A percentile compares a stretch with the other conserved stretches of the same genome.
Conservation (phyloP, 2,329 filamentous ascomycete species). For the Calonectria pseudoreteaudii region DNA sequence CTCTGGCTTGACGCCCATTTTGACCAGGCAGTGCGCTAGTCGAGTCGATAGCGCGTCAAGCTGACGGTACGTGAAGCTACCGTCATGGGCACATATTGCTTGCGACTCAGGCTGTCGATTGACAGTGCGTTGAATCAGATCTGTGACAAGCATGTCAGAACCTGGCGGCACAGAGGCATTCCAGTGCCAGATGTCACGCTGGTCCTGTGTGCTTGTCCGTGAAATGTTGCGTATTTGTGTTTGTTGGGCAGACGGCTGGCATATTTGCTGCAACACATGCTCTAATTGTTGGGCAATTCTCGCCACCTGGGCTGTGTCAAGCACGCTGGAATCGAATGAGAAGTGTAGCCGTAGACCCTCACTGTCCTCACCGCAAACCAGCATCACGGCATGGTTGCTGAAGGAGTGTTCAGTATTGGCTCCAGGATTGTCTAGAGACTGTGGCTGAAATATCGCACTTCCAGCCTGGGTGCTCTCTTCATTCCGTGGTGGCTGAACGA, state of each 20-base stretch:
- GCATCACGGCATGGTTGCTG: constrained; percentile 2
- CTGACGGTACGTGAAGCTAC: not conserved
- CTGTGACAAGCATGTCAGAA: not conserved
- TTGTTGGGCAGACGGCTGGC: constrained; percentile 2
- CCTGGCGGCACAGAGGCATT: constrained; percentile 5
- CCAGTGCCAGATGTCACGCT: not conserved
- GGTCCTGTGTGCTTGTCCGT: not conserved
- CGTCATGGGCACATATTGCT: not conserved
- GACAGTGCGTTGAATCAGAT: not conserved
- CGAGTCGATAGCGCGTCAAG: not conserved
- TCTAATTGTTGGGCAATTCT: constrained; percentile 4
- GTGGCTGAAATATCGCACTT: not conserved
- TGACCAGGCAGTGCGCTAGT: not conserved
- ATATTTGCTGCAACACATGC: constrained; percentile 4
- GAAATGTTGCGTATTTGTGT: not conserved
- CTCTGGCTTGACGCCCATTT: not conserved
- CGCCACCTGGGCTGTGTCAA: not conserved
- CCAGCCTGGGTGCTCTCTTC: not conserved
- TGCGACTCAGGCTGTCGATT: not conserved
- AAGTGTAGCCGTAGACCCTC: constrained; percentile 1
- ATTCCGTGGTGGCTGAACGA: not conserved
- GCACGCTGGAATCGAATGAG: not conserved
- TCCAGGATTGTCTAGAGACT: not conserved
- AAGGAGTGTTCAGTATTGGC: not conserved
- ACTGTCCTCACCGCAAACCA: not conserved